phyloP scores from a whole-genome alignment of 2,329 filamentous ascomycete species.

The Curvularia verruculosa region DNA sequence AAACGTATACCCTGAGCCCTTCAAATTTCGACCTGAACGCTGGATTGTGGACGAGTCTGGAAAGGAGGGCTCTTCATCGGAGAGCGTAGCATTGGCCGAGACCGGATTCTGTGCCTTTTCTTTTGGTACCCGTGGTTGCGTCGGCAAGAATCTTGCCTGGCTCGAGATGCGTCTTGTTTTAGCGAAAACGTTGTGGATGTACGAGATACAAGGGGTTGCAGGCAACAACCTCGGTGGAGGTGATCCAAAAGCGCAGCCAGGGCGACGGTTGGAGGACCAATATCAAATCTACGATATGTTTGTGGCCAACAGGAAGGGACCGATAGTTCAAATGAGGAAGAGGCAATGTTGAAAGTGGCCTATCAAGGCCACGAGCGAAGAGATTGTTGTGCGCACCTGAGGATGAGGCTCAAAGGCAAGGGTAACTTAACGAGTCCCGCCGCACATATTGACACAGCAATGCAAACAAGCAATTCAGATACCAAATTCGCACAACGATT shows the following conservation, averaged over 20 bases:
- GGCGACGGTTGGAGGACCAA: slow-evolving; percentile 28
- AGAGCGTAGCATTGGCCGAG: slow-evolving; percentile 23
- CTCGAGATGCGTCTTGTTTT: slow-evolving; percentile 36
- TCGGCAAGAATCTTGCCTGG: slow-evolving; percentile 41
- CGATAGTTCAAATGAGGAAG: slow-evolving; percentile 34
- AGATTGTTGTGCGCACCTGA: neutral
- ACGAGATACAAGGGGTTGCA: slow-evolving; percentile 30
- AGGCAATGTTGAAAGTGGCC: slow-evolving; percentile 3
- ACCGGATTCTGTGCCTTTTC: slow-evolving; percentile 33
- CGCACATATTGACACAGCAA: neutral
- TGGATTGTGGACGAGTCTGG: slow-evolving; percentile 31
- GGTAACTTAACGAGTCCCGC: neutral
- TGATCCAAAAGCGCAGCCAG: slow-evolving; percentile 17
- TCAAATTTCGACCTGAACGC: slow-evolving; percentile 35
- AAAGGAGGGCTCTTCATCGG: slow-evolving; percentile 16
- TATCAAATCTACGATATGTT: slow-evolving; percentile 39
- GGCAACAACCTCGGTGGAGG: slow-evolving; percentile 33
- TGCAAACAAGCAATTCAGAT: neutral
- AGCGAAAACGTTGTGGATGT: slow-evolving; percentile 32
- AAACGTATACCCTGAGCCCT: slow-evolving; percentile 26
- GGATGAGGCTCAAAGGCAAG: neutral
- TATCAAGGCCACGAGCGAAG: too few species aligned
- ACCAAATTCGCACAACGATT: neutral
- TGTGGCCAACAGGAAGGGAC: slow-evolving; percentile 41
- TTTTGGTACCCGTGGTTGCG: slow-evolving; percentile 36